Percentiles rank a stretch among this genome's conserved stretches.
phyloP scores from a whole-genome alignment of 2,329 filamentous ascomycete species.

The Pezicula rhizophila region DNA sequence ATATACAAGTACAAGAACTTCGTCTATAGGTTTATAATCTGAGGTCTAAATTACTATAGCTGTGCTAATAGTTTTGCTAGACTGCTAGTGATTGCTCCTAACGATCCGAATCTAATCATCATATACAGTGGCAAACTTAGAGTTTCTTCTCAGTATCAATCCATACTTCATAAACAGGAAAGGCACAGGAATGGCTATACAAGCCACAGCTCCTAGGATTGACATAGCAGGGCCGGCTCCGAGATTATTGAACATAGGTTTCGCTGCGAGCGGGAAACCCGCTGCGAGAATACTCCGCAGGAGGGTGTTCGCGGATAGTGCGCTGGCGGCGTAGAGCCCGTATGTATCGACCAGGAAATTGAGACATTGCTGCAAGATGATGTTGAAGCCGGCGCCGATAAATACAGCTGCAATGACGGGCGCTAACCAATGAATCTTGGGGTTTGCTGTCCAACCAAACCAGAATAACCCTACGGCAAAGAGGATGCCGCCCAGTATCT shows the following conservation, averaged over 20 bases:
- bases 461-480: slow-evolving; percentile 25
- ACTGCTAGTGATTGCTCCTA: too few species aligned
- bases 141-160: slow-evolving; percentile 32
- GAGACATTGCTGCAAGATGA: slow-evolving; percentile 26
- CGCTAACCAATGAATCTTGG: slow-evolving; percentile 18
- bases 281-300: slow-evolving; percentile 39
- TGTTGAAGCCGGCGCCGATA: slow-evolving; percentile 26
- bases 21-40: too few species aligned
- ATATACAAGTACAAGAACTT: too few species aligned
- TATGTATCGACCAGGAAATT: slow-evolving; percentile 36
- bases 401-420: slow-evolving; percentile 20
- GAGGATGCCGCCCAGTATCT: slow-evolving; percentile 29
- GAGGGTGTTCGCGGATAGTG: slow-evolving; percentile 38
- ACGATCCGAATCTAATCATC: too few species aligned
- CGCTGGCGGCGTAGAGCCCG: slow-evolving; percentile 39
- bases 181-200: slow-evolving; percentile 49
- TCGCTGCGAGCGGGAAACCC: slow-evolving; percentile 37
- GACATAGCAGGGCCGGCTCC: slow-evolving; percentile 59
- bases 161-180: slow-evolving; percentile 43
- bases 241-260: slow-evolving; percentile 53
- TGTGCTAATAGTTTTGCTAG: too few species aligned
- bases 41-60: too few species aligned
- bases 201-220: slow-evolving; percentile 53
- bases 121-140: slow-evolving; percentile 33
- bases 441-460: slow-evolving; percentile 24